A percentile compares a stretch with the other conserved stretches of the same genome.
Conservation (phyloP, 2,329 filamentous ascomycete genomes). For the Fusarium abutilonis region DNA sequence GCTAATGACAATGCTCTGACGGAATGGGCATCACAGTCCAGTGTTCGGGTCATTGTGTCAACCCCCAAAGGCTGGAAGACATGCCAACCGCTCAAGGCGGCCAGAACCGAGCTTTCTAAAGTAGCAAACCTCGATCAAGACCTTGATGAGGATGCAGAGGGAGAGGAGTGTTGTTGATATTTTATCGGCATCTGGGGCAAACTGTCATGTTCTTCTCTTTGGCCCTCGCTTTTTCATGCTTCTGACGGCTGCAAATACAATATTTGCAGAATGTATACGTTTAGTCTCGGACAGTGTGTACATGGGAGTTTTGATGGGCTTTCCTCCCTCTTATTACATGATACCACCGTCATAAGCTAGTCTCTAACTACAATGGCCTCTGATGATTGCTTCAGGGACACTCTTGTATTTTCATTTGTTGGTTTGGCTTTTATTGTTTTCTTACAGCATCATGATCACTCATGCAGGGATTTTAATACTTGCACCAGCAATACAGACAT, state of each 20-base stretch:
- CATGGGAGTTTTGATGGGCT: conserved; percentile 2
- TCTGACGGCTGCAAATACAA: background rate
- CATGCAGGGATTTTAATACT: background rate
- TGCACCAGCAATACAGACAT: background rate
- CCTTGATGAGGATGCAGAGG: conserved; percentile 45
- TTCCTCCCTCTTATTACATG: background rate
- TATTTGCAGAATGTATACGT: background rate
- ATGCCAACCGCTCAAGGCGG: conserved; percentile 46
- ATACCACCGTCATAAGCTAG: conserved; percentile 21
- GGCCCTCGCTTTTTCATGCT: background rate
- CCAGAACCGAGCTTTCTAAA: conserved; percentile 24
- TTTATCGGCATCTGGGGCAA: background rate
- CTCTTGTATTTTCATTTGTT: background rate
- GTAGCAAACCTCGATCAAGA: conserved; percentile 7
- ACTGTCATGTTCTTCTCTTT: background rate
- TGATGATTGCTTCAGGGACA: background rate
- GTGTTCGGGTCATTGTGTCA: conserved; percentile 52
- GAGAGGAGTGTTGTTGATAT: conserved; percentile 38
- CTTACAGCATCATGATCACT: background rate
- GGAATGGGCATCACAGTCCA: conserved; percentile 52
- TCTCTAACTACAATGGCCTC: background rate
- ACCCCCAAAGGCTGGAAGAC: conserved; percentile 48
- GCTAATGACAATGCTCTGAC: conserved; percentile 52
- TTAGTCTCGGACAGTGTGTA: background rate
- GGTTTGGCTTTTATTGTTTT: background rate